Conservation (phyloP, 768 basidiomycete genomes). For the Rhodotorula toruloides region DNA sequence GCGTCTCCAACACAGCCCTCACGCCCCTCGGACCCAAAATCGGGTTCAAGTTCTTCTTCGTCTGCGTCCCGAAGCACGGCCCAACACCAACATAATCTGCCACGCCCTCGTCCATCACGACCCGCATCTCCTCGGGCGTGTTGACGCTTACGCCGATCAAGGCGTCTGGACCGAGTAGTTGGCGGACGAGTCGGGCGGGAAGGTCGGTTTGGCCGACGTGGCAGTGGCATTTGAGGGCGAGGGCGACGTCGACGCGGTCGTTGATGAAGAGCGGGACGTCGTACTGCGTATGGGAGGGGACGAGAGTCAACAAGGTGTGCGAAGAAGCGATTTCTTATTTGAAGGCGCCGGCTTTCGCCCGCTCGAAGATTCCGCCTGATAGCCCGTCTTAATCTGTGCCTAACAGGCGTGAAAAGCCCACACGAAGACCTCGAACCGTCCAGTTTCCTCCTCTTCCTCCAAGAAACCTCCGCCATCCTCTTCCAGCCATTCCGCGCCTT, state of each 20-base stretch:
- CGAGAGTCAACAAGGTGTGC: background rate
- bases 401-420: background rate
- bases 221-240: conserved; percentile 56
- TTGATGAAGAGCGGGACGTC: conserved; percentile 79
- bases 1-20: conserved; percentile 59
- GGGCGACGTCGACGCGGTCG: conserved; percentile 66
- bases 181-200: conserved; percentile 58
- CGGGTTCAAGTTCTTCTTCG: conserved; percentile 65
- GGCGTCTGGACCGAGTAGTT: conserved; percentile 65
- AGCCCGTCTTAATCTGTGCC: background rate
- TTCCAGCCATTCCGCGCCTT: no score
- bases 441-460: no score
- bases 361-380: background rate
- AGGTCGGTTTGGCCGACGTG: conserved; percentile 88
- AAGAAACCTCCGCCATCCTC: no score
- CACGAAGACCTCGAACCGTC: background rate
- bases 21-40: conserved; percentile 69
- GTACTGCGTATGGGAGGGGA: conserved; percentile 49
- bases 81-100: conserved; percentile 88
- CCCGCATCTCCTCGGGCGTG: conserved; percentile 59
- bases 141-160: conserved; percentile 80
- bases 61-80: conserved; percentile 71
- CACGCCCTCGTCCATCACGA: conserved; percentile 58
- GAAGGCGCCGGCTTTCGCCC: background rate
- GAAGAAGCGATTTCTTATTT: background rate